Conservation (phyloP, 1,284 basidiomycete species). For the Malassezia dermatis region DNA sequence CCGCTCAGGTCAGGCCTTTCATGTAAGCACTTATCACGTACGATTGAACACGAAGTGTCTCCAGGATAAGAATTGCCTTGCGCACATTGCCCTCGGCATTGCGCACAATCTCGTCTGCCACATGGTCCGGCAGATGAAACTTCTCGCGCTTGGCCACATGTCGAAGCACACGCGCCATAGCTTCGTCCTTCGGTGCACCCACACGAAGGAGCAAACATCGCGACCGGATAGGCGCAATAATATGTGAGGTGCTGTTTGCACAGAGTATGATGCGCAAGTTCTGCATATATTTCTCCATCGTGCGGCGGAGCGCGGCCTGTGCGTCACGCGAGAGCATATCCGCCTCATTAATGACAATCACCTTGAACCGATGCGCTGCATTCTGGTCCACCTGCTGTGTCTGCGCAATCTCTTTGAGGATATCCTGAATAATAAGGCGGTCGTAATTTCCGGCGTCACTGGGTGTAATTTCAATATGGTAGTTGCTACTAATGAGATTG, state of each 20-base stretch:
- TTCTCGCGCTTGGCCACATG: slow-evolving; percentile 72
- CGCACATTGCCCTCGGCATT: slow-evolving; percentile 83
- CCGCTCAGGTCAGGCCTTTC: slow-evolving; percentile 45
- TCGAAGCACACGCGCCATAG: slow-evolving; percentile 70
- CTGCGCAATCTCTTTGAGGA: slow-evolving; percentile 96
- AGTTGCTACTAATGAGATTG: slow-evolving; percentile 83
- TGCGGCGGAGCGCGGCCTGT: slow-evolving; percentile 87
- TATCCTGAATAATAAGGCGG: slow-evolving; percentile 87
- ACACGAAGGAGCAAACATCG: slow-evolving; percentile 88
- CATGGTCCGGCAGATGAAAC: slow-evolving; percentile 68
- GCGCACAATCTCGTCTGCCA: slow-evolving; percentile 62
- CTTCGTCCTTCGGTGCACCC: slow-evolving; percentile 67
- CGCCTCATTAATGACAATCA: slow-evolving; percentile 97
- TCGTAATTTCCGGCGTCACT: slow-evolving; percentile 96
- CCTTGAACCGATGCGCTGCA: slow-evolving; percentile 93
- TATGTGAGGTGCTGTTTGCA: slow-evolving; percentile 89
- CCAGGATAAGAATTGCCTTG: slow-evolving; percentile 85
- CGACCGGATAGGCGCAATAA: slow-evolving; percentile 93
- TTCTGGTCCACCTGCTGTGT: slow-evolving; percentile 94
- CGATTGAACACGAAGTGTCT: slow-evolving; percentile 74
- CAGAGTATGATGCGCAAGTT: slow-evolving; percentile 95
- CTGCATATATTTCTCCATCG: slow-evolving; percentile 97
- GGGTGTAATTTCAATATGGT: slow-evolving; percentile 93
- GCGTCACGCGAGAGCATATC: slow-evolving; percentile 89
- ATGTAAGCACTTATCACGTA: slow-evolving; percentile 13